Conservation (phyloP, 306 rosid genomes). For the Heteromeles arbutifolia region DNA sequence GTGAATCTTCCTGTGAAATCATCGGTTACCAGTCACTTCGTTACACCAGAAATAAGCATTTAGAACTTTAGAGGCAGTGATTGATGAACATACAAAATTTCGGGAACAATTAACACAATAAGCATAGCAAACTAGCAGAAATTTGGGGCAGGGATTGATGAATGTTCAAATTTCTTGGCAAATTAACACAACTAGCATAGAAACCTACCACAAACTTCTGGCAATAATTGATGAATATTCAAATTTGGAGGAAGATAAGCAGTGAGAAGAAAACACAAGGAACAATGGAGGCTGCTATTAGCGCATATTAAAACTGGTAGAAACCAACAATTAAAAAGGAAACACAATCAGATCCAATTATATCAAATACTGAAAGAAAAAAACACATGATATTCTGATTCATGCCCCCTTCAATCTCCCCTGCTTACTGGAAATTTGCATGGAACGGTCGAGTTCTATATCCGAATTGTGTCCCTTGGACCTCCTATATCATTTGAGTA, state of each 20-base stretch:
- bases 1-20: too few species aligned
- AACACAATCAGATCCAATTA: neutral
- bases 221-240: too few species aligned
- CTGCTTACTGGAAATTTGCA: neutral
- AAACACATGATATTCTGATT: neutral
- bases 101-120: neutral
- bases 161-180: neutral
- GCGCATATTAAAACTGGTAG: neutral
- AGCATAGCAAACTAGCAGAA: neutral
- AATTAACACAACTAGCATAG: neutral
- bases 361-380: neutral
- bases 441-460: neutral
- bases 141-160: neutral
- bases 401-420: neutral
- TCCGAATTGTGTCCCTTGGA: neutral
- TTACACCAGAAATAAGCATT: neutral
- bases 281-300: neutral
- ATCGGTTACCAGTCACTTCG: too few species aligned
- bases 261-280: neutral
- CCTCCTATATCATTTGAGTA: neutral
- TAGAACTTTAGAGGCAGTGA: too few species aligned
- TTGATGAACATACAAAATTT: neutral
- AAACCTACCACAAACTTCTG: neutral
- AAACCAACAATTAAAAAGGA: neutral
- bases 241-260: neutral